These are phyloP conservation scores for Pythium aquatile DNA, from an alignment of 352 stramenopile species.

Conservation along the genomic window DNA sequence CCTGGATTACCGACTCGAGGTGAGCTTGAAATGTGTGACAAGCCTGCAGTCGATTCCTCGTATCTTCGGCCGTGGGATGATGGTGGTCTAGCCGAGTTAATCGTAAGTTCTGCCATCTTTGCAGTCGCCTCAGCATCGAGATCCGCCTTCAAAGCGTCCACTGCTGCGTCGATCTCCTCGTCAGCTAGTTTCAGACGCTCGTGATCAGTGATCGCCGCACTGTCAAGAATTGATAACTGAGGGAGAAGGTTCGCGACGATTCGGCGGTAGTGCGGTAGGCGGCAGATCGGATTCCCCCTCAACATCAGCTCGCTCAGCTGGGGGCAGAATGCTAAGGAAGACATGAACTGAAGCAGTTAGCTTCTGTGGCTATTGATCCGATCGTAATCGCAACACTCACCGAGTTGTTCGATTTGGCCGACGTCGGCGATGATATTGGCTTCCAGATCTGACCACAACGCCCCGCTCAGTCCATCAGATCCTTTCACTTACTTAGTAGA, in stretches of 20 bases:
- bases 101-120: background rate
- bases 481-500: background rate
- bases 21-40: conserved; percentile 7
- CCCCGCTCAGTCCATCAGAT: background rate
- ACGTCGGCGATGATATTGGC: conserved; percentile 71
- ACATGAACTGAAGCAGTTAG: background rate
- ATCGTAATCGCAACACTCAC: conserved; percentile 25
- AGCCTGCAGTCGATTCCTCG: background rate
- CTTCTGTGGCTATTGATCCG: background rate
- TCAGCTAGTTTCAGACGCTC: conserved; percentile 51
- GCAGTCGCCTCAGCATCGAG: conserved; percentile 8
- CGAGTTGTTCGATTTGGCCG: conserved; percentile 75
- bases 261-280: conserved; percentile 51
- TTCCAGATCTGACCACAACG: conserved; percentile 48
- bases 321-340: conserved; percentile 50
- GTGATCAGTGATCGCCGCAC: conserved; percentile 33
- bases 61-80: conserved; percentile 19
- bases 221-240: conserved; percentile 62
- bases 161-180: conserved; percentile 45
- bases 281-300: conserved; percentile 62
- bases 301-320: conserved; percentile 65
- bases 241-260: conserved; percentile 76
- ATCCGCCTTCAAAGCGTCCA: conserved; percentile 30
- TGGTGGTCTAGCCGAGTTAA: conserved; percentile 1
- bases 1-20: background rate